These are phyloP conservation scores for Grifola frondosa DNA, from an alignment of 1,284 basidiomycete species.

Conservation along the genomic window DNA sequence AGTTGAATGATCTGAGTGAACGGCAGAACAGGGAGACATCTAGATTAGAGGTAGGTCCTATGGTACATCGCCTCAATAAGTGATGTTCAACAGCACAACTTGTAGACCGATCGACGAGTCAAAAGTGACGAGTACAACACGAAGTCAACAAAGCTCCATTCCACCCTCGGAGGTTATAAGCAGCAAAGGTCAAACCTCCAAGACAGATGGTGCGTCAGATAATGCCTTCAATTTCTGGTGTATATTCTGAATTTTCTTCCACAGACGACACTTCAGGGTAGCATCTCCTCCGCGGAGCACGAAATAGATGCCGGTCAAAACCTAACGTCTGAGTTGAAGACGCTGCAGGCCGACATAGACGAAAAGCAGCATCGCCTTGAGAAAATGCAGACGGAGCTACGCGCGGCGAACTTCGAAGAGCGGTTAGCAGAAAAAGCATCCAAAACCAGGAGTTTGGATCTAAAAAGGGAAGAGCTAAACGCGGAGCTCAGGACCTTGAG, in stretches of 20 bases:
- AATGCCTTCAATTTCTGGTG: background rate
- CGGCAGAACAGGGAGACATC: conserved; percentile 58
- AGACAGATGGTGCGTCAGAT: conserved; percentile 56
- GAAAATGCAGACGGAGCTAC: conserved; percentile 58
- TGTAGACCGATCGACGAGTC: conserved; percentile 45
- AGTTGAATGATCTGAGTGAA: conserved; percentile 57
- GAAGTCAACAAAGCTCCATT: conserved; percentile 51
- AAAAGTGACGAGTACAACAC: conserved; percentile 61
- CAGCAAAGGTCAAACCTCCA: conserved; percentile 51
- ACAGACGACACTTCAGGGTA: conserved; percentile 21
- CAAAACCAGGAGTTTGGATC: conserved; percentile 64
- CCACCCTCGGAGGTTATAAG: conserved; percentile 52
- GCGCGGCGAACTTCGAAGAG: conserved; percentile 66
- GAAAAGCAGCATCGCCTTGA: conserved; percentile 63
- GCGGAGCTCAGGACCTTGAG: conserved; percentile 75
- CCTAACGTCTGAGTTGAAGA: conserved; percentile 20
- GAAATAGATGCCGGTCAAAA: conserved; percentile 26
- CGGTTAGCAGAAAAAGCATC: conserved; percentile 60
- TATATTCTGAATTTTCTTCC: background rate
- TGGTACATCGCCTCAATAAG: background rate
- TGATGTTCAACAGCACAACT: conserved; percentile 7
- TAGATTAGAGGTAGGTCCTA: conserved; percentile 52
- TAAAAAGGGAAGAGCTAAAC: conserved; percentile 70
- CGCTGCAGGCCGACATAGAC: conserved; percentile 52
- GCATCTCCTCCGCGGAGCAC: conserved; percentile 20